phyloP scores from a whole-genome alignment of 768 basidiomycete species.

The Gymnopilus dilepis region DNA sequence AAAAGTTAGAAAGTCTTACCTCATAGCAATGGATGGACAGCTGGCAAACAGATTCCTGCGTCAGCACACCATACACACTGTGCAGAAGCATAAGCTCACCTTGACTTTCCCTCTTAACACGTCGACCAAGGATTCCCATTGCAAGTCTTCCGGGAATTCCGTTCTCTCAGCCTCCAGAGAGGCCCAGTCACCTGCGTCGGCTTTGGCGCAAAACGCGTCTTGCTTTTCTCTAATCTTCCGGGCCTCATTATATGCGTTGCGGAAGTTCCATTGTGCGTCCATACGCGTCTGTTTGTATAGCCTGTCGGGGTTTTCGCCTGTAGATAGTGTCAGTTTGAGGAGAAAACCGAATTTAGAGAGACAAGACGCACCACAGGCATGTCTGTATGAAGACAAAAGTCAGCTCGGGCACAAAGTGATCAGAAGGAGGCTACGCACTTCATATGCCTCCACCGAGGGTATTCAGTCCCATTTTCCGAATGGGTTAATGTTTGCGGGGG shows the following conservation, averaged over 20 bases:
- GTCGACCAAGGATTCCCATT: constrained; percentile 76
- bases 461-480: constrained; percentile 36
- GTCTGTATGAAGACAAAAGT: constrained; percentile 40
- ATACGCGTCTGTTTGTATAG: constrained; percentile 56
- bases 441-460: constrained; percentile 73
- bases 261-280: constrained; percentile 71
- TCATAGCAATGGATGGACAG: constrained; percentile 52
- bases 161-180: constrained; percentile 33
- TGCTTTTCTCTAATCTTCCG: constrained; percentile 68
- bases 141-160: constrained; percentile 69
- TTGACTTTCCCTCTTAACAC: constrained; percentile 77
- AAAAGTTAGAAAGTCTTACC: constrained; percentile 22
- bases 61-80: no score
- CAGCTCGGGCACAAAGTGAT: background rate
- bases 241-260: constrained; percentile 74
- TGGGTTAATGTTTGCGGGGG: constrained; percentile 63
- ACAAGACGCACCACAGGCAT: constrained; percentile 57
- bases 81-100: constrained; percentile 37
- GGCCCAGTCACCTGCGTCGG: constrained; percentile 48
- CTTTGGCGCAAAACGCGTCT: constrained; percentile 66
- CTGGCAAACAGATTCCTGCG: constrained; percentile 17
- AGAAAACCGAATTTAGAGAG: background rate
- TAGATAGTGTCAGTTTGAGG: background rate
- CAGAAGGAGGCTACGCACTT: constrained; percentile 49
- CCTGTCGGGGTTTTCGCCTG: constrained; percentile 64